Evolutionary conservation across 164 flowering plant species (phyloP).

Genomic region (Cinnamomum chago): DNA sequence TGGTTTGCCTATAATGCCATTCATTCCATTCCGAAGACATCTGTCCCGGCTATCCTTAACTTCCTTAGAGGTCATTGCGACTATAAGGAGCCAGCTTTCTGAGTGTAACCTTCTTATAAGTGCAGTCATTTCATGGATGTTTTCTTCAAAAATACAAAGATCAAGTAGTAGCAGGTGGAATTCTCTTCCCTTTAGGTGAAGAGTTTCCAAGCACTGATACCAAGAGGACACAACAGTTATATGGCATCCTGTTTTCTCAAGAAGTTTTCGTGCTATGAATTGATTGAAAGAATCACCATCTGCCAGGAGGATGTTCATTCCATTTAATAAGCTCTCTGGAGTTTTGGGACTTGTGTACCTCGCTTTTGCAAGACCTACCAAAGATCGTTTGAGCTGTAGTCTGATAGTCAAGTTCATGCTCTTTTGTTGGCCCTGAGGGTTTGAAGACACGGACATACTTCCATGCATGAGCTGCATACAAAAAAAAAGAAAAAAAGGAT

Average conservation of each 20-base stretch:
- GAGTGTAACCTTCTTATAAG: constrained; percentile 35
- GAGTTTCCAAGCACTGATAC: constrained; percentile 36
- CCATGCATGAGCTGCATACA: constrained; percentile 55
- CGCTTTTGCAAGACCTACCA: constrained; percentile 13
- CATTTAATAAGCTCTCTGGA: constrained; percentile 24
- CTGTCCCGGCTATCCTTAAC: constrained; percentile 30
- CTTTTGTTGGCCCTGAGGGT: constrained; percentile 21
- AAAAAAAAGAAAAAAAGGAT: not conserved
- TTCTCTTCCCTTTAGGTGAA: constrained; percentile 18
- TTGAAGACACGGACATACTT: constrained; percentile 24
- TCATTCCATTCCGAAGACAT: constrained; percentile 42
- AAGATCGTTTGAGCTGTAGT: constrained; percentile 27
- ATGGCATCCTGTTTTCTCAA: constrained; percentile 42
- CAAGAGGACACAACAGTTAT: constrained; percentile 41
- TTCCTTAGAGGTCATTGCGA: constrained; percentile 41
- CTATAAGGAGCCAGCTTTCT: constrained; percentile 31
- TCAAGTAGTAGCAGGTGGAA: constrained; percentile 38
- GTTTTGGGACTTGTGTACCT: constrained; percentile 21
- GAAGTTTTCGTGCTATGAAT: constrained; percentile 37
- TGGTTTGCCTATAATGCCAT: constrained; percentile 46
- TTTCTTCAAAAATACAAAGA: constrained; percentile 46
- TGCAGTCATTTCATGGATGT: constrained; percentile 36
- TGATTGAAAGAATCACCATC: constrained; percentile 42
- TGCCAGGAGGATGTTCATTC: constrained; percentile 37
- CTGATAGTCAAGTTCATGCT: constrained; percentile 39